Conservation (phyloP, 768 basidiomycete species). For the Cytidiella melzeri region DNA sequence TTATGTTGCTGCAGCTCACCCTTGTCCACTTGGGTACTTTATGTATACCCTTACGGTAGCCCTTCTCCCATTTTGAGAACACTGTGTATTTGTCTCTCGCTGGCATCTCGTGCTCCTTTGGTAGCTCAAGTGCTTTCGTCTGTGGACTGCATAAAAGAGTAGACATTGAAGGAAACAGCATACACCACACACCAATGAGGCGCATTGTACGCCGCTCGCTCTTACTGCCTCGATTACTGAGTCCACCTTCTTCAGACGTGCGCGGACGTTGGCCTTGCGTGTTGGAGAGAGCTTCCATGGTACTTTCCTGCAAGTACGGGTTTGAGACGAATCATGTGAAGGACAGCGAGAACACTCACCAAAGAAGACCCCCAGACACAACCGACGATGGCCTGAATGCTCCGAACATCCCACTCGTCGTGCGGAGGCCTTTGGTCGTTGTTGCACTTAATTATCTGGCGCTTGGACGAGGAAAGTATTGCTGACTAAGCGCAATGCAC, state of each 20-base stretch:
- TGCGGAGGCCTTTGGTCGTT: background rate
- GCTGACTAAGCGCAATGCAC: constrained; percentile 20
- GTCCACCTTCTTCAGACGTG: constrained; percentile 89
- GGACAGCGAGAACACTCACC: constrained; percentile 42
- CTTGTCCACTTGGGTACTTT: constrained; percentile 97
- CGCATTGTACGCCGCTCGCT: constrained; percentile 73
- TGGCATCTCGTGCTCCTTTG: constrained; percentile 91
- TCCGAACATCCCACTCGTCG: constrained; percentile 60
- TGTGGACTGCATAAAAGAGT: constrained; percentile 25
- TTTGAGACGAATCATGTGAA: background rate
- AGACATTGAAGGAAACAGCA: background rate
- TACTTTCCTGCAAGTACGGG: constrained; percentile 60
- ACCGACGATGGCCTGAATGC: constrained; percentile 71
- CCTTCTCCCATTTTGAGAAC: constrained; percentile 60
- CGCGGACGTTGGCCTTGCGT: constrained; percentile 86
- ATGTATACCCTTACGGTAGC: constrained; percentile 93
- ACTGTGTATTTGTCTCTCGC: constrained; percentile 94
- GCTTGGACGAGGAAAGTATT: background rate
- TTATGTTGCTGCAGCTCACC: constrained; percentile 39
- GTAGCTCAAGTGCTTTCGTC: constrained; percentile 73
- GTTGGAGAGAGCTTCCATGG: constrained; percentile 91
- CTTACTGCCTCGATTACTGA: constrained; percentile 84
- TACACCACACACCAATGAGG: constrained; percentile 56
- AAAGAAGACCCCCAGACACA: constrained; percentile 73
- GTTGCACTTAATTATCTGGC: background rate